Evolutionary conservation across 1,284 basidiomycete species (phyloP).

Genomic region (Lignosus rhinocerotis): DNA sequence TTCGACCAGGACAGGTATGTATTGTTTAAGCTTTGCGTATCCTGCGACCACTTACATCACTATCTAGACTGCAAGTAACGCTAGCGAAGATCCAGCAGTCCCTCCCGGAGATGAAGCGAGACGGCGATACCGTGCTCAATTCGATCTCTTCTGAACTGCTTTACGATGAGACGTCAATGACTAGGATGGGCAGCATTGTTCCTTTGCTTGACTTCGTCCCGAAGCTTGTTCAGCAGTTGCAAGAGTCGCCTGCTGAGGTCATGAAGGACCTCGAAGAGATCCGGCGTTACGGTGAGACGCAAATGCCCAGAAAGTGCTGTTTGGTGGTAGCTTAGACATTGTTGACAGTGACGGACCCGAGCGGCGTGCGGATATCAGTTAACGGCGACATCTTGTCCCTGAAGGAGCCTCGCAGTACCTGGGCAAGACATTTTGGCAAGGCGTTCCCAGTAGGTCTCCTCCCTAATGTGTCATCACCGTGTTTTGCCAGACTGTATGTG

Average conservation of each 20-base stretch:
- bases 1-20: slow-evolving; percentile 84
- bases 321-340: slow-evolving; percentile 1
- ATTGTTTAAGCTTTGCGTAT: background rate
- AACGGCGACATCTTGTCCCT: slow-evolving; percentile 82
- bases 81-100: slow-evolving; percentile 90
- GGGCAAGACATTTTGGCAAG: slow-evolving; percentile 68
- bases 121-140: slow-evolving; percentile 80
- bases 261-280: slow-evolving; percentile 77
- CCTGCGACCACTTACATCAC: background rate
- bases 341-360: slow-evolving; percentile 73
- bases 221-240: slow-evolving; percentile 69
- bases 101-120: slow-evolving; percentile 92
- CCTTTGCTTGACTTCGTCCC: slow-evolving; percentile 82
- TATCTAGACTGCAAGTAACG: slow-evolving; percentile 74
- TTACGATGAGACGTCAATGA: slow-evolving; percentile 74
- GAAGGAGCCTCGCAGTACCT: slow-evolving; percentile 71
- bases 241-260: slow-evolving; percentile 73
- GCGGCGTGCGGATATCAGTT: slow-evolving; percentile 84
- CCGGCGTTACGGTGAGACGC: slow-evolving; percentile 61
- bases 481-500: background rate
- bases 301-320: background rate
- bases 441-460: slow-evolving; percentile 54
- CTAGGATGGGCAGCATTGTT: slow-evolving; percentile 72
- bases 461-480: background rate
- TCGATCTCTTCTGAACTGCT: slow-evolving; percentile 74